Base-by-base conservation (phyloP, 257 asterid genomes). In the Coffea eugenioides region DNA sequence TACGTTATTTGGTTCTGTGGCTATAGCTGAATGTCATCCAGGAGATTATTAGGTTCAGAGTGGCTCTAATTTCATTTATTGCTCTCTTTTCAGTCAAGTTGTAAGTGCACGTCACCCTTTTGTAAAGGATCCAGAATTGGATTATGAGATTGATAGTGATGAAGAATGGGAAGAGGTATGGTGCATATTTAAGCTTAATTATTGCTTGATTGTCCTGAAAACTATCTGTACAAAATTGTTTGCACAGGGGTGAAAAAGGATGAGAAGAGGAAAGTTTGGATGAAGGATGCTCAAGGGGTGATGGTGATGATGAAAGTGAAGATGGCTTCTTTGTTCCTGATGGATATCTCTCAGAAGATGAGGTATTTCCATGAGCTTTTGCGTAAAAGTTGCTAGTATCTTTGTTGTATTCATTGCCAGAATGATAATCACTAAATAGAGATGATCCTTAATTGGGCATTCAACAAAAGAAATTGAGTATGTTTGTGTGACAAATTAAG, bases 101-200 rank as follows among this genome's bases (percentile, higher is more conserved):
- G 89, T 91, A 71, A 88, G 90, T 46, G 89, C 87, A 54, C 88
- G 93, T 12, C 88, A 67, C 68, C 99, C 99, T 84, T 88, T 92
- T 75, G 89, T 62, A 34, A 89, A 82, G 86, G 98, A 96, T 85
- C 90, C 94, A 36, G 92, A 92, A 34, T 80, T 94, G 80, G 93
- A 92, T 78, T 96, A 96, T 80, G 99, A 94, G 83, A 82, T 92
- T 84, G 98, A 96, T 75, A 94, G 98, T 80, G 98, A 96, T 64
- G 99, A 96, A 75, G 99, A 96, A 82, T 96, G 99, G 99, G 98
- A 90, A 86, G 99, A 94, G 99, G 98, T 96, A 96, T 80, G 76
- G 25, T 9, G 75, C 68, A 73, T n/a, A 75, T 51, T 54, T 5
- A 62, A 39, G 21, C 52, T 20, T 20, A 39, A 39, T 62, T 82